These are phyloP conservation scores for Echria macrotheca DNA, from an alignment of 495 filamentous ascomycete species.

Conservation along the genomic window DNA sequence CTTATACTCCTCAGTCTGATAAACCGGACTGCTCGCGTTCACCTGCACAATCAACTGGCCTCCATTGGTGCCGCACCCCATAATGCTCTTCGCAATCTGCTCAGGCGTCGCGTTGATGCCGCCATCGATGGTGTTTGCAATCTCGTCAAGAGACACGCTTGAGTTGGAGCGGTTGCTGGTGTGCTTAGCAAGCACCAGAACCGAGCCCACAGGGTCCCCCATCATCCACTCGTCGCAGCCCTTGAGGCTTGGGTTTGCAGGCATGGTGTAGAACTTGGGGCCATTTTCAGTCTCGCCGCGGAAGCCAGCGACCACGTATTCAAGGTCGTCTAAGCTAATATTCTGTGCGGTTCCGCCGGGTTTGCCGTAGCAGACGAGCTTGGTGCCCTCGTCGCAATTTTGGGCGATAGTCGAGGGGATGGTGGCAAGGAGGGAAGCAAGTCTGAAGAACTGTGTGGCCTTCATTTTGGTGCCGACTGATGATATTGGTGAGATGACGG, in stretches of 20 bases:
- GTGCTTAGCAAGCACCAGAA: conserved; percentile 5
- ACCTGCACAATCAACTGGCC: not conserved
- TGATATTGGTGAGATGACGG: no score
- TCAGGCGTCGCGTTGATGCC: not conserved
- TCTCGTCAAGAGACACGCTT: conserved; percentile 2
- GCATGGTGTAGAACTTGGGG: not conserved
- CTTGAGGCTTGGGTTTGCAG: not conserved
- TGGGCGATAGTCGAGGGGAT: not conserved
- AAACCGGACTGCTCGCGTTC: not conserved
- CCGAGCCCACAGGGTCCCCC: not conserved
- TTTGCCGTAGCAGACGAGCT: not conserved
- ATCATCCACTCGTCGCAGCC: conserved; percentile 4
- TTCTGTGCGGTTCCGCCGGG: not conserved
- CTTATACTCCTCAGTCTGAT: not conserved
- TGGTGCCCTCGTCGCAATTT: conserved; percentile 1
- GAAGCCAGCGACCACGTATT: not conserved
- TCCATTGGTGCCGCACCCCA: conserved; percentile 8
- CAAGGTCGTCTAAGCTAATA: not conserved
- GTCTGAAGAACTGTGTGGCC: no score
- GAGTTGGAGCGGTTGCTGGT: not conserved
- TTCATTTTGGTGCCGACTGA: no score
- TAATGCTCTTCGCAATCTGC: not conserved
- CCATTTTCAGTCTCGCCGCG: not conserved
- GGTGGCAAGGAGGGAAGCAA: not conserved
- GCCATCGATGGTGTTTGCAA: conserved; percentile 12